Conservation (phyloP, 257 asterid genomes). For the Nicotiana obtusifolia region DNA sequence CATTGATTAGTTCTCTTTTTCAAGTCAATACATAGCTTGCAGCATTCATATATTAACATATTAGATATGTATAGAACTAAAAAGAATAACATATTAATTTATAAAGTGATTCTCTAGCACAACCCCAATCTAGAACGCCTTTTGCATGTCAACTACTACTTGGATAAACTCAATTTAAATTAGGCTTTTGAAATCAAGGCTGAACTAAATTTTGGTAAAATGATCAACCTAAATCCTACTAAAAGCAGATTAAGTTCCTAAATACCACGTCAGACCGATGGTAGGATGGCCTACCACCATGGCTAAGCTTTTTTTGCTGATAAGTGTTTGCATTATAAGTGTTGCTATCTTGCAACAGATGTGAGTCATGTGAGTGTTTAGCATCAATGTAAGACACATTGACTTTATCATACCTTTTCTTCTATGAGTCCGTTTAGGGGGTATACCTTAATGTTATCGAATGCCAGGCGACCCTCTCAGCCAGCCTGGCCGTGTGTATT, state of each 20-base stretch:
- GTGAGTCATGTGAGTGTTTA: not conserved
- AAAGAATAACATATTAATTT: not conserved
- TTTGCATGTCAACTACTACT: not conserved
- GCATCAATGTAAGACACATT: not conserved
- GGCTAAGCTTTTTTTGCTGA: not conserved
- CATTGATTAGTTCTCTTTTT: not conserved
- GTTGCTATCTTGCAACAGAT: not conserved
- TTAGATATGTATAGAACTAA: not conserved
- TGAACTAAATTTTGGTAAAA: not conserved
- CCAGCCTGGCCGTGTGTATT: not conserved
- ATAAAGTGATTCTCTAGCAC: not conserved
- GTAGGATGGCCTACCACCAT: not conserved
- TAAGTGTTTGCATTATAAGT: not conserved
- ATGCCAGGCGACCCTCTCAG: not conserved
- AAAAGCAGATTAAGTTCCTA: not conserved
- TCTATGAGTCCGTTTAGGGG: not conserved
- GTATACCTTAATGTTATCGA: not conserved
- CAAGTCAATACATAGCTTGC: constrained; percentile 4
- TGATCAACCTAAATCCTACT: not conserved
- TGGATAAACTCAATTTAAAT: not conserved
- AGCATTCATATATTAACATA: not conserved
- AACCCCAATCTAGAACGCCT: not conserved
- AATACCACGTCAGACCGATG: not conserved
- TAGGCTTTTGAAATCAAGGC: not conserved
- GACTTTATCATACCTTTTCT: not conserved